phyloP scores from a whole-genome alignment of 1,139 yeast species.

The Yamadazyma songkhlaensis region DNA sequence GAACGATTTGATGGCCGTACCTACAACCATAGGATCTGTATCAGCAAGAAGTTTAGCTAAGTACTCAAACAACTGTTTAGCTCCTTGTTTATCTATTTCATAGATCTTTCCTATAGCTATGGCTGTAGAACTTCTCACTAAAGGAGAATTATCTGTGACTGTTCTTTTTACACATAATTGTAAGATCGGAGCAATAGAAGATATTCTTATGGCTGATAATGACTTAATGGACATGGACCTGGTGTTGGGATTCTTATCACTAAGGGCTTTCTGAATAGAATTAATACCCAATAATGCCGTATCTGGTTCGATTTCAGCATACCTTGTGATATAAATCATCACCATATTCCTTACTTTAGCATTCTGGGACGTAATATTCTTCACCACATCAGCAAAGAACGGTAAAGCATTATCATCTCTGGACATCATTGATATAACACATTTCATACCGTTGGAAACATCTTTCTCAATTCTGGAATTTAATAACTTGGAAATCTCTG shows the following conservation, averaged over 20 bases:
- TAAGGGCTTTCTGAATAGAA: slow-evolving; percentile 81
- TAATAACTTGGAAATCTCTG: slow-evolving; percentile 63
- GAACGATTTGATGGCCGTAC: slow-evolving; percentile 62
- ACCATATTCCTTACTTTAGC: slow-evolving; percentile 74
- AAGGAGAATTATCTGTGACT: slow-evolving; percentile 67
- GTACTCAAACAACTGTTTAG: slow-evolving; percentile 44
- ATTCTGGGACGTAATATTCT: slow-evolving; percentile 75
- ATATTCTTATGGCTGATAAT: slow-evolving; percentile 74
- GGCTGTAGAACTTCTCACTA: slow-evolving; percentile 79
- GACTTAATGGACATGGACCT: slow-evolving; percentile 77
- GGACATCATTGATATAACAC: slow-evolving; percentile 65
- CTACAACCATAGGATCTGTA: slow-evolving; percentile 61
- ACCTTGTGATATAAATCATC: slow-evolving; percentile 69
- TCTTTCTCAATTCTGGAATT: slow-evolving; percentile 74
- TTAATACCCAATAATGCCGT: slow-evolving; percentile 85
- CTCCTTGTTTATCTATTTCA: slow-evolving; percentile 30
- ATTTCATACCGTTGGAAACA: slow-evolving; percentile 69
- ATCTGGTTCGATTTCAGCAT: slow-evolving; percentile 85
- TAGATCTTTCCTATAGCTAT: slow-evolving; percentile 70
- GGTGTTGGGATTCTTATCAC: slow-evolving; percentile 64
- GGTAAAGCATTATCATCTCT: slow-evolving; percentile 60
- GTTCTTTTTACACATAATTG: slow-evolving; percentile 70
- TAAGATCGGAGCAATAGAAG: slow-evolving; percentile 78
- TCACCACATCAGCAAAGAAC: slow-evolving; percentile 85
- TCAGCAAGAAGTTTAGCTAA: slow-evolving; percentile 61